These are phyloP conservation scores for Sherardia arvensis DNA, from an alignment of 257 asterid species.

Conservation along the genomic window DNA sequence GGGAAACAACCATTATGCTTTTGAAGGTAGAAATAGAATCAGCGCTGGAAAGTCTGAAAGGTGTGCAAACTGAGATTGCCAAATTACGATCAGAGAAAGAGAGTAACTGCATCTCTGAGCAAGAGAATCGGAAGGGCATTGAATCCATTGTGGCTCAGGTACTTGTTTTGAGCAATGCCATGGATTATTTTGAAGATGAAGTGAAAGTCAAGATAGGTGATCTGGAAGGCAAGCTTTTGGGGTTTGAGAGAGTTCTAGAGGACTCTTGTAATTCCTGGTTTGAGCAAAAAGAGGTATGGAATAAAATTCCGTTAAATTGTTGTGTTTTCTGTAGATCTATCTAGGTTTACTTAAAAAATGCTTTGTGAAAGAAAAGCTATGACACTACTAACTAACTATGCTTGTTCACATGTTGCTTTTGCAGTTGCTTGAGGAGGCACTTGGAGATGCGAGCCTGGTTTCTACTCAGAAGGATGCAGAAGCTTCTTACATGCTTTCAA, in stretches of 20 bases:
- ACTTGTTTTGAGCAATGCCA: slow-evolving; percentile 37
- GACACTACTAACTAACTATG: background rate
- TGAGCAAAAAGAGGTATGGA: slow-evolving; percentile 59
- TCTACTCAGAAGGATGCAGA: slow-evolving; percentile 81
- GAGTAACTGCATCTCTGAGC: slow-evolving; percentile 42
- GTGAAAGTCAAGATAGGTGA: slow-evolving; percentile 33
- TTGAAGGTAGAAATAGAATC: slow-evolving; percentile 64
- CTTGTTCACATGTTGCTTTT: background rate
- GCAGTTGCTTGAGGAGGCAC: slow-evolving; percentile 77
- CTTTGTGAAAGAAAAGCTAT: background rate
- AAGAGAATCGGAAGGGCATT: slow-evolving; percentile 35
- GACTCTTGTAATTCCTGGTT: slow-evolving; percentile 48
- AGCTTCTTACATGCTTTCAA: slow-evolving; percentile 70
- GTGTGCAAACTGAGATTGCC: slow-evolving; percentile 62
- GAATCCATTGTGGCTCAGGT: slow-evolving; percentile 38
- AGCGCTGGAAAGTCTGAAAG: slow-evolving; percentile 61
- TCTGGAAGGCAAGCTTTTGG: slow-evolving; percentile 45
- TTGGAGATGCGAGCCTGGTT: slow-evolving; percentile 61
- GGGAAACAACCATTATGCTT: slow-evolving; percentile 47
- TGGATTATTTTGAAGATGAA: slow-evolving; percentile 48
- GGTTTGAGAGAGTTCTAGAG: slow-evolving; percentile 40
- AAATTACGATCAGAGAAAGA: slow-evolving; percentile 49
- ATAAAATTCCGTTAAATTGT: background rate
- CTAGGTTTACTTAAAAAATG: background rate
- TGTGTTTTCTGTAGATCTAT: background rate